phyloP scores from a whole-genome alignment of 2,329 filamentous ascomycete species.

The Phyllosticta paracitricarpa region DNA sequence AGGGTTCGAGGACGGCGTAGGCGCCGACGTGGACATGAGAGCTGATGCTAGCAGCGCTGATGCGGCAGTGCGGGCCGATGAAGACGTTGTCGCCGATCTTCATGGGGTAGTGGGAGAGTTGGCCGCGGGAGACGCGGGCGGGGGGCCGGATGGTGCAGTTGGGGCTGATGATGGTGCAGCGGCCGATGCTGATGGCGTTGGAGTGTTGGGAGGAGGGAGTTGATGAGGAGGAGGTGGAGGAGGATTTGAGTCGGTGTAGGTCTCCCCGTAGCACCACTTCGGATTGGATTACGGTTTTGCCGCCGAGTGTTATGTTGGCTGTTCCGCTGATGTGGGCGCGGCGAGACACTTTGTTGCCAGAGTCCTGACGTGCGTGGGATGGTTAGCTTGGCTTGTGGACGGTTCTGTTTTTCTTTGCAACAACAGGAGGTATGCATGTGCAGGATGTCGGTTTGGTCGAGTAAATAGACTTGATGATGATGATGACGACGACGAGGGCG shows the following conservation, averaged over 20 bases:
- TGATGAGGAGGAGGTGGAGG: conserved; percentile 19
- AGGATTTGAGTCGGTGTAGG: conserved; percentile 46
- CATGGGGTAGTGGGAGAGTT: conserved; percentile 71
- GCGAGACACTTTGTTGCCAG: conserved; percentile 95
- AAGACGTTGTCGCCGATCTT: conserved; percentile 94
- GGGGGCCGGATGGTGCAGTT: conserved; percentile 74
- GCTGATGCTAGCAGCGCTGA: conserved; percentile 76
- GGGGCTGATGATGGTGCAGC: conserved; percentile 80
- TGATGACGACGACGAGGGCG: too few species aligned
- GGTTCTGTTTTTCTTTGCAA: not conserved
- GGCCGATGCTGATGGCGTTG: conserved; percentile 72
- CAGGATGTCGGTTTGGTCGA: too few species aligned
- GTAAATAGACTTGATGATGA: too few species aligned
- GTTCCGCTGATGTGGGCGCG: conserved; percentile 87
- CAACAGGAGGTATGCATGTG: too few species aligned
- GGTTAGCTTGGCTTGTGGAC: not conserved
- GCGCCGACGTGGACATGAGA: conserved; percentile 79
- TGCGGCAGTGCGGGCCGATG: conserved; percentile 53
- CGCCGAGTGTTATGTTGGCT: conserved; percentile 94
- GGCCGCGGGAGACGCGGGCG: conserved; percentile 67
- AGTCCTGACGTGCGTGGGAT: conserved; percentile 52
- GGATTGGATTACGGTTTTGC: conserved; percentile 87
- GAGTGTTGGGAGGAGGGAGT: conserved; percentile 18
- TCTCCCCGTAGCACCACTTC: conserved; percentile 93
- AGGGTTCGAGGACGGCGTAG: conserved; percentile 68